Conservation (phyloP, 2,329 filamentous ascomycete genomes). For the Apiospora arundinis region DNA sequence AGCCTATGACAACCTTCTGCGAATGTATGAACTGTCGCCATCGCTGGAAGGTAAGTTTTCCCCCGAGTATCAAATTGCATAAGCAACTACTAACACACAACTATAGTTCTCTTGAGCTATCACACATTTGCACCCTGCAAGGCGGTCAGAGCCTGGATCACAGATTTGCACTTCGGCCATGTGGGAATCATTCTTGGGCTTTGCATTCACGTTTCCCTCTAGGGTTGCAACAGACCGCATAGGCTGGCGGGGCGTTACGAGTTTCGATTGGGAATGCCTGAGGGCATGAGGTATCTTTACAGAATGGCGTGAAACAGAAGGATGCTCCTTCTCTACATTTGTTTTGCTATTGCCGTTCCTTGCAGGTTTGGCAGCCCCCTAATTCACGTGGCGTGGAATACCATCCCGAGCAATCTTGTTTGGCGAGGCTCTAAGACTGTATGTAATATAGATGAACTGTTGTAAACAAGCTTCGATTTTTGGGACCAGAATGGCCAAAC, state of each 20-base stretch:
- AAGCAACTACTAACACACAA: neutral
- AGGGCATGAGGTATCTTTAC: neutral
- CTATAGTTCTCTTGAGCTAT: constrained; percentile 38
- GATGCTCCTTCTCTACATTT: constrained; percentile 5
- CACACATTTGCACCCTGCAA: neutral
- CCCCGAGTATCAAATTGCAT: neutral
- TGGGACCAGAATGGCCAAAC: neutral
- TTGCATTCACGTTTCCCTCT: constrained; percentile 12
- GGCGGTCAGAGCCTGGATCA: neutral
- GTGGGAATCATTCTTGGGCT: neutral
- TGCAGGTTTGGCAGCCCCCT: neutral
- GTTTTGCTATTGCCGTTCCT: neutral
- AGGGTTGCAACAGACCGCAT: constrained; percentile 6
- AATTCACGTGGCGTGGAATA: neutral
- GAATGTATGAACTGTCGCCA: constrained; percentile 74
- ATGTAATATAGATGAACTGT: constrained; percentile 1
- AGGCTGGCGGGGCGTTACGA: constrained; percentile 17
- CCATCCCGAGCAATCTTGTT: neutral
- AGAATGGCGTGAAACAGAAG: constrained; percentile 3
- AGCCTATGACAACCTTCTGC: constrained; percentile 84
- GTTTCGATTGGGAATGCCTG: neutral
- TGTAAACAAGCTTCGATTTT: constrained; percentile 6
- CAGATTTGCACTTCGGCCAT: neutral
- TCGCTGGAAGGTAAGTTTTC: constrained; percentile 70
- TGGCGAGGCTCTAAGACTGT: neutral